Evolutionary conservation across 257 asterid species (phyloP).

Genomic region (Solanum rostratum): DNA sequence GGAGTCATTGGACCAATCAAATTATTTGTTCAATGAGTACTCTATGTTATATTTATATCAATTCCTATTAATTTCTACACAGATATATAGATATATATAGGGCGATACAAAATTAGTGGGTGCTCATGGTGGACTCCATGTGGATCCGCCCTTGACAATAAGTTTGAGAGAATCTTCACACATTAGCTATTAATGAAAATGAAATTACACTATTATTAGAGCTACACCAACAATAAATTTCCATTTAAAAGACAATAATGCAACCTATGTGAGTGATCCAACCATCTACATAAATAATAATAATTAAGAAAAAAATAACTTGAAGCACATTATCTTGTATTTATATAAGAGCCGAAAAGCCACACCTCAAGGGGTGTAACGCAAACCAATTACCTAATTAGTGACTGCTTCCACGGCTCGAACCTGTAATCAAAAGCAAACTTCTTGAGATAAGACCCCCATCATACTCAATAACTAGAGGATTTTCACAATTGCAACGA

Average conservation of each 20-base stretch:
- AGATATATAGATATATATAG: no score
- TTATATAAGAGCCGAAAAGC: accelerated
- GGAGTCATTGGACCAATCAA: no score
- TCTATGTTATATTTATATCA: no score
- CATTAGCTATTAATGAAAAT: neutral
- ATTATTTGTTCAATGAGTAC: no score
- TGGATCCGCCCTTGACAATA: no score
- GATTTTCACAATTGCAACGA: neutral
- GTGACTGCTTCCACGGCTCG: neutral
- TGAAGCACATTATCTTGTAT: neutral
- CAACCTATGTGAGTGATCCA: neutral
- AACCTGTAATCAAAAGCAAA: neutral
- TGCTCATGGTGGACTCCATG: no score
- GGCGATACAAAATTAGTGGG: no score
- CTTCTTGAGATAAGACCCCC: neutral
- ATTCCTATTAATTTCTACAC: no score
- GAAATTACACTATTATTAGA: no score
- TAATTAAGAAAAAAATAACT: no score
- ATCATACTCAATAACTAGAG: neutral
- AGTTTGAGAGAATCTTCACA: neutral
- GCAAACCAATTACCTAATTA: neutral
- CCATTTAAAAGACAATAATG: no score
- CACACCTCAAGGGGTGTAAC: neutral
- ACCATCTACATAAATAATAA: no score
- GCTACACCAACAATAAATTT: neutral